Percentiles rank a stretch among this genome's conserved stretches.
Evolutionary conservation across 352 stramenopile species (phyloP).

Genomic region (Globisporangium heterothallicum): DNA sequence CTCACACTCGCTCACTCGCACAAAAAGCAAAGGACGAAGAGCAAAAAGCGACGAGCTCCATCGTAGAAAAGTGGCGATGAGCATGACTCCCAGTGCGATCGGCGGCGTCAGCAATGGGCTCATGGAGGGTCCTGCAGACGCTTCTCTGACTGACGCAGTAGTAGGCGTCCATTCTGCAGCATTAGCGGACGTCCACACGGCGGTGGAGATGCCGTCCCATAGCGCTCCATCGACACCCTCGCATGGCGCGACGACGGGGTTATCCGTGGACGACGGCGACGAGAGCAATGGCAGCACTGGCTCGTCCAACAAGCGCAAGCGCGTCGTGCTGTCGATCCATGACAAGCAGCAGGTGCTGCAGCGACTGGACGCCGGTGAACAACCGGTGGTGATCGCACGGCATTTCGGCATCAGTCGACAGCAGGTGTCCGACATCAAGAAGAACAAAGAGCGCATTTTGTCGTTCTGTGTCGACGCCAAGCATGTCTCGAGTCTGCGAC

Average conservation of each 20-base stretch:
- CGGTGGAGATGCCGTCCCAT: neutral
- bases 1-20: too few relatives aligned
- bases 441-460: conserved; percentile 75
- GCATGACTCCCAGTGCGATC: neutral
- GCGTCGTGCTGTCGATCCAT: conserved; percentile 77
- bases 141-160: neutral
- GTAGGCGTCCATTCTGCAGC: neutral
- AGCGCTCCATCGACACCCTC: neutral
- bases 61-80: too few relatives aligned
- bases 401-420: conserved; percentile 71
- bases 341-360: conserved; percentile 82
- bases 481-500: conserved; percentile 58
- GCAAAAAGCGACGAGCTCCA: neutral
- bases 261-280: neutral
- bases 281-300: conserved; percentile 1
- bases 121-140: neutral
- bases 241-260: neutral
- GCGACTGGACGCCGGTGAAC: conserved; percentile 60
- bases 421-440: conserved; percentile 85
- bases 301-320: conserved; percentile 53
- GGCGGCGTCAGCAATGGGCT: neutral
- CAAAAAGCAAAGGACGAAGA: neutral
- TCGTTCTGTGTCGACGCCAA: conserved; percentile 73
- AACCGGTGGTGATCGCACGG: conserved; percentile 51
- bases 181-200: neutral